Evolutionary conservation across 176 grass and related monocot species (phyloP), one percentile per base, ranked within the genome.

Genomic region (Aegilops longissima): DNA sequence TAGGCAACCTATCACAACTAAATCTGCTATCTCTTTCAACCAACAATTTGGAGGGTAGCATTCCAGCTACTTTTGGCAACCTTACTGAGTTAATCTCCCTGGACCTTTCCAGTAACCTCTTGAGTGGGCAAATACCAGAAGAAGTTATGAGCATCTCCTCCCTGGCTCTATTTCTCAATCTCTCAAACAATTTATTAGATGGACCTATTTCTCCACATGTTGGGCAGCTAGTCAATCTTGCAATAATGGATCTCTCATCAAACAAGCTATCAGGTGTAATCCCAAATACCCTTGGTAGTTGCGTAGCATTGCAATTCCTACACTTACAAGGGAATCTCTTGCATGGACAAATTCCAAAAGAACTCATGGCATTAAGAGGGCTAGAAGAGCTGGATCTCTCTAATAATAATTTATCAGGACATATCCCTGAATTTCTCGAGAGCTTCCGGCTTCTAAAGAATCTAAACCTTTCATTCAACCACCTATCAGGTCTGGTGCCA

Each of bases 151-250:
- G 25, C 14, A 76, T 76, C 10, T 23, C 45, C 1, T 52, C 73
- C 73, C 45, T 76, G 45, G 23, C 3, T 51, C 1, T 30, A 76
- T 9, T 3, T 10, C 70, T 92, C 61, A 66, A 70, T 63, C 40
- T 92, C 76, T 88, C 86, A 0, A 30, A 58, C 23, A 90, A 90
- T 58, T 44, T 17, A 5, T 33, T 90, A 2, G 16, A 3, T 38
- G 83, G 83, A 7, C 10, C 78, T 0, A 59, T 90, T 12, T 5
- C 73, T 10, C 70, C 83, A n/a, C 16, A 35, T 21, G 59, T 90
- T 31, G 78, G 88, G 9, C 23, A 49, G 24, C 24, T 90, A 36
- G 34, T 39, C 24, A 90, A 83, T 47, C 7, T 49, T 86, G 49
- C 11, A 30, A 20, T 8, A 65, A 61, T 77, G 78, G 10, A 76